Conservation (phyloP, 495 filamentous ascomycete genomes). For the Neurospora sp. region DNA sequence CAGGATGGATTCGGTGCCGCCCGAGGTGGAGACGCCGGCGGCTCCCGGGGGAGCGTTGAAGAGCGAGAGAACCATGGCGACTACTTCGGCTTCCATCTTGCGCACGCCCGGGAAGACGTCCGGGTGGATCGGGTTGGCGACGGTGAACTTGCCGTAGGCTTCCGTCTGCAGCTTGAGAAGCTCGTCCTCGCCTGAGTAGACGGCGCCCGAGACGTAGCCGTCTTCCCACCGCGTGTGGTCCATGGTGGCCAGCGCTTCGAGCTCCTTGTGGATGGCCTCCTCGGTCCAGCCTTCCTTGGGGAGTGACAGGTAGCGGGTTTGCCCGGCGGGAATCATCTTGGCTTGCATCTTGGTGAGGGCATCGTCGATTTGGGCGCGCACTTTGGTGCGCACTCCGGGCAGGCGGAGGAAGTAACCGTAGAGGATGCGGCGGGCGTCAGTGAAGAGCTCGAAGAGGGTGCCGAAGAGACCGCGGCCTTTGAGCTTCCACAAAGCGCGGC, state of each 20-base stretch:
- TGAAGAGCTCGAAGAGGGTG: constrained; percentile 61
- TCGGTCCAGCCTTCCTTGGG: constrained; percentile 79
- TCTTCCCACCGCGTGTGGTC: constrained; percentile 96
- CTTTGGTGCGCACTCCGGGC: constrained; percentile 72
- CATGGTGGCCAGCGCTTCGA: constrained; percentile 69
- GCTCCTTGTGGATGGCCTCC: constrained; percentile 69
- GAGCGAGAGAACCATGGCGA: constrained; percentile 85
- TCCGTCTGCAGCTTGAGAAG: constrained; percentile 79
- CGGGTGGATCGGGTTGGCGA: constrained; percentile 97
- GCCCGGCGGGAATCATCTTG: constrained; percentile 68
- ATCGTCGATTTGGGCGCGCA: constrained; percentile 71
- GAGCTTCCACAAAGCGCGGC: constrained; percentile 70
- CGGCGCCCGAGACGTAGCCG: constrained; percentile 85
- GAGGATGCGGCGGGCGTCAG: constrained; percentile 52
- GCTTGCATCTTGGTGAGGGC: constrained; percentile 63
- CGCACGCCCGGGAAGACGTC: constrained; percentile 96
- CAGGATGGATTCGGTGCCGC: constrained; percentile 91
- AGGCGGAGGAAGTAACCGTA: constrained; percentile 80
- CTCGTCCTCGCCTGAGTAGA: constrained; percentile 88
- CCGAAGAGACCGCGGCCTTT: constrained; percentile 83
- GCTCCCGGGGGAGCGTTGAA: constrained; percentile 83
- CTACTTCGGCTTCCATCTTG: constrained; percentile 99
- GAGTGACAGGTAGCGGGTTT: constrained; percentile 63
- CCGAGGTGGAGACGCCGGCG: constrained; percentile 83
- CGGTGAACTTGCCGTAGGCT: constrained; percentile 85